Conservation (phyloP, 164 flowering plant species). For the Kingdonia uniflora region DNA sequence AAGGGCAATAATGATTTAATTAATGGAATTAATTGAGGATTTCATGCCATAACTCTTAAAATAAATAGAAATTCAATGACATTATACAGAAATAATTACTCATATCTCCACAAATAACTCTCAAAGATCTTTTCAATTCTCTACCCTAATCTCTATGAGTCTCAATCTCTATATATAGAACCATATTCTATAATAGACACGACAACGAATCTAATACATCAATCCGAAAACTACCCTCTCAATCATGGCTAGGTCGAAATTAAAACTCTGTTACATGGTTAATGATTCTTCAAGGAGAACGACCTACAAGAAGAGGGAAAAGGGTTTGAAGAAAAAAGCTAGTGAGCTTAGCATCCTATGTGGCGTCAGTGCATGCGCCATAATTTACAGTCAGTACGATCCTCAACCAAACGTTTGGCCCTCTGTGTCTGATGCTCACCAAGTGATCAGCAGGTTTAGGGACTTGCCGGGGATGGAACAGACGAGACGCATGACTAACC, state of each 20-base stretch:
- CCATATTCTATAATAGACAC: too few species aligned
- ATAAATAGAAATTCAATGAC: too few species aligned
- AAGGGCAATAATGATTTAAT: too few species aligned
- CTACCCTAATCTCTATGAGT: too few species aligned
- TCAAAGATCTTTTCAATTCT: too few species aligned
- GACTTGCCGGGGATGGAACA: neutral
- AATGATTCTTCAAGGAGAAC: neutral
- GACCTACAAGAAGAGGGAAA: neutral
- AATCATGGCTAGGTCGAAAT: neutral
- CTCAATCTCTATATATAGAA: too few species aligned
- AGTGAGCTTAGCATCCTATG: constrained; percentile 2
- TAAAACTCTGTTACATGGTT: neutral
- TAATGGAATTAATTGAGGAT: too few species aligned
- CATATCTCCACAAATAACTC: too few species aligned
- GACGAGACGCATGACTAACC: neutral
- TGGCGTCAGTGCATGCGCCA: neutral
- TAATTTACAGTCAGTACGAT: neutral
- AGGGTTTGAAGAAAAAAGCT: neutral
- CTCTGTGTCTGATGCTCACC: neutral
- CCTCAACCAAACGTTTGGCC: neutral
- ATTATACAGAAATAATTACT: too few species aligned
- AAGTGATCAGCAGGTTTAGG: neutral
- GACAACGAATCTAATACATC: too few species aligned
- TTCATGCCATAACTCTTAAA: too few species aligned
- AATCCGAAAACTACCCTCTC: too few species aligned